These are phyloP conservation scores for Cyberlindnera veronae DNA, from an alignment of 805 yeast genomes.

Conservation along the genomic window DNA sequence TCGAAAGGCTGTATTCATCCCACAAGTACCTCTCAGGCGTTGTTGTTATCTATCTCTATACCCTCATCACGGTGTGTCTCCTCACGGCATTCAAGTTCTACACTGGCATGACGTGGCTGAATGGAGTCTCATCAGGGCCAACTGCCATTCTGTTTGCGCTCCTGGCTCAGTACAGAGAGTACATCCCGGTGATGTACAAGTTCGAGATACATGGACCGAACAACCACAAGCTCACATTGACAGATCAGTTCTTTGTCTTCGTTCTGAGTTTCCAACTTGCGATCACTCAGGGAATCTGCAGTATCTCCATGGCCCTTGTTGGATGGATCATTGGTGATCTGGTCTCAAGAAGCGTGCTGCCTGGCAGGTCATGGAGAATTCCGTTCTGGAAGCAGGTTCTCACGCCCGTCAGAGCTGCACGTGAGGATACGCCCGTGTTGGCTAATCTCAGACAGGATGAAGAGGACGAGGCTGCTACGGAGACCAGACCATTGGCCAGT, in stretches of 20 bases:
- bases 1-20: slow-evolving; percentile 38
- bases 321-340: slow-evolving; percentile 39
- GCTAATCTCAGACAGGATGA: slow-evolving; percentile 9
- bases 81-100: slow-evolving; percentile 20
- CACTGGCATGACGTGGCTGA: slow-evolving; percentile 16
- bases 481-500: slow-evolving; percentile 42
- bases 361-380: slow-evolving; percentile 38
- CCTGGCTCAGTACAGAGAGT: slow-evolving; percentile 33
- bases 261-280: slow-evolving; percentile 32
- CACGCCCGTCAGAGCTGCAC: slow-evolving; percentile 1
- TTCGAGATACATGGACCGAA: slow-evolving; percentile 29
- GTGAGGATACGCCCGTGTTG: slow-evolving; percentile 9
- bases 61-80: slow-evolving; percentile 9
- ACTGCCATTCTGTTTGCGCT: slow-evolving; percentile 33
- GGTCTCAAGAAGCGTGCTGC: slow-evolving; percentile 33
- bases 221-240: slow-evolving; percentile 18
- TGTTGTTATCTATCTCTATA: slow-evolving; percentile 17
- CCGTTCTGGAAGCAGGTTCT: slow-evolving; percentile 28
- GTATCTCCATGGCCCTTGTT: slow-evolving; percentile 25
- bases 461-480: slow-evolving; percentile 24
- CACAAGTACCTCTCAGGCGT: slow-evolving; percentile 30
- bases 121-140: slow-evolving; percentile 30
- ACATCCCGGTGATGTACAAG: slow-evolving; percentile 38
- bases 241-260: slow-evolving; percentile 35
- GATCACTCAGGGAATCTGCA: slow-evolving; percentile 29